Base-by-base conservation (phyloP, 1,284 basidiomycete genomes). In the Gomphus bonarii region DNA sequence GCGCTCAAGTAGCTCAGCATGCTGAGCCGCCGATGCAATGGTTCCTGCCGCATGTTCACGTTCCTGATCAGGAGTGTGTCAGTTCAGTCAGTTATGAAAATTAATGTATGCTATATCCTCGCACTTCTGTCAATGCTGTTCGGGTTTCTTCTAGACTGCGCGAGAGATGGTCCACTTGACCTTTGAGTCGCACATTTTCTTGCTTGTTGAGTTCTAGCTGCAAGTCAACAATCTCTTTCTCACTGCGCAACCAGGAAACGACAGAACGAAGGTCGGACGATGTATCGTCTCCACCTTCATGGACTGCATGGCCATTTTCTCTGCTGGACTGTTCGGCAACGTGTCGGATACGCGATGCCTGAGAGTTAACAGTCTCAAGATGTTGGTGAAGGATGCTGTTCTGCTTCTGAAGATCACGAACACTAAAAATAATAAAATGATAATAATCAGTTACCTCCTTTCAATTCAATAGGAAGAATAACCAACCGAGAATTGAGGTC, bases 181-280 rank as follows among this genome's bases (percentile, higher is more conserved):
- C 73, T 69, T 87, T 89, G 51, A 92, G 70, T 1, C 91, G 81
- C 7, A 81, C 72, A 61, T 79, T 88, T 70, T 95, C 91, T 66
- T 93, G 88, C 71, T 90, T 91, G 72, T 81, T 79, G 54, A 95
- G 78, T 64, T 94, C 88, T 46, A 91, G 77, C 64, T 95, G 89
- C 38, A 94, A 77, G 61, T 94, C 91, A 43, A 89, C 85, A 57
- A 94, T 90, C 66, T 94, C 90, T 71, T 94, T 93, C 73, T 95
- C 91, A 64, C 88, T 88, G 30, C 91, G 81, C 35, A 95, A 72
- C 69, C 89, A 93, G 1, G 83, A 77, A 49, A 95, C 85, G 18
- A 95, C 86, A 36, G 85, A 82, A 46, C 86, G 86, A 16, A 95
- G 72, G 63, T 91, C 88, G 0, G 82, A 74, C 14, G 86, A 61